Base-by-base conservation (phyloP, 179 eudicot species). In the Patellifolia procumbens region DNA sequence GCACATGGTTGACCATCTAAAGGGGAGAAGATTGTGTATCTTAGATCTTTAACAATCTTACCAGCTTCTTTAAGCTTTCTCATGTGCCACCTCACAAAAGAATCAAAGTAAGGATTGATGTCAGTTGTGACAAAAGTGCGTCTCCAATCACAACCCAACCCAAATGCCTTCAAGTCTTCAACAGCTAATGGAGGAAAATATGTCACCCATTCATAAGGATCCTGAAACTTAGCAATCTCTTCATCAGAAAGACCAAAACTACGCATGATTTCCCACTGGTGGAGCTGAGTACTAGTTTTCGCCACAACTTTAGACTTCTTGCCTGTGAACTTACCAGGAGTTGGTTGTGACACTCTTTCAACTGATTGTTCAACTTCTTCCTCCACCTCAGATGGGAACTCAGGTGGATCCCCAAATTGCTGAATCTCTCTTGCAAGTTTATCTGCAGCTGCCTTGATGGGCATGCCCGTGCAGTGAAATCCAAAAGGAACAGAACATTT, bases 251-350 rank as follows among this genome's bases (percentile, higher is more conserved):
- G 87, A 26, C 94, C 97, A 79, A 85, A 91, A 77, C 92, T 90
- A 45, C 83, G 86, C 97, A 92, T 89, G 74, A 92, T 92, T 83
- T 92, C 90, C 97, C 97, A 92, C 70, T 92, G 96, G 81, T 89
- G 88, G 62, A 86, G 82, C 62, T 86, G 88, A 0, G 84, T 86
- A 32, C 94, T 91, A 56, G 93, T 37, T 75, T 92, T 92, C 13
- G 97, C 88, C 46, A 85, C 82, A 70, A 85, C 92, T 82, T 92
- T 92, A 2, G 94, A 89, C 79, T 91, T 92, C 81, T 92, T 91
- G 0, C 97, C 92, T 85, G 89, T 92, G 39, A 88, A 91, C 64
- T 88, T 85, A 13, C 81, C 93, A 20, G 92, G 90, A 28, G 73
- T 76, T 17, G 69, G 49, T 75, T 85, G 86, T 74, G 82, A 77